Evolutionary conservation across 2,329 filamentous ascomycete species (phyloP).

Genomic region (Curvularia verruculosa): DNA sequence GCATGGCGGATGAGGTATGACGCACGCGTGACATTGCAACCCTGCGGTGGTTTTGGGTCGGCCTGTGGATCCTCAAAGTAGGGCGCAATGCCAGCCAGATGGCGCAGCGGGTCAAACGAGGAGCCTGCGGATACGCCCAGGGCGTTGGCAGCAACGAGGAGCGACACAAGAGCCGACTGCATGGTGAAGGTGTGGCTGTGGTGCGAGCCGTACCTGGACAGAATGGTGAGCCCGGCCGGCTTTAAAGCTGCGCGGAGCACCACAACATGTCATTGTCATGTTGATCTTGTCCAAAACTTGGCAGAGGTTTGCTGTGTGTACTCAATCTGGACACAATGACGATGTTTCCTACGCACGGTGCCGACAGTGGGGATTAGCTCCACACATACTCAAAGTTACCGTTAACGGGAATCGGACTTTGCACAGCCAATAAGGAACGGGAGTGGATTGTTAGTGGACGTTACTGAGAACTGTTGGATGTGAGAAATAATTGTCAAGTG

Average conservation of each 20-base stretch:
- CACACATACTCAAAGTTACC: neutral
- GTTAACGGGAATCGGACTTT: neutral
- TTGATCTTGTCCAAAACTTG: slow-evolving; percentile 1
- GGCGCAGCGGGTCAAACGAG: slow-evolving; percentile 56
- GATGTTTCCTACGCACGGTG: slow-evolving; percentile 19
- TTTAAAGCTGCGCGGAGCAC: slow-evolving; percentile 10
- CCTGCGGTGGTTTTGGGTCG: slow-evolving; percentile 56
- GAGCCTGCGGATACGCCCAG: slow-evolving; percentile 27
- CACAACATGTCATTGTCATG: slow-evolving; percentile 14
- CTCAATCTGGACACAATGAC: slow-evolving; percentile 19
- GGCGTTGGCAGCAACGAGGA: slow-evolving; percentile 36
- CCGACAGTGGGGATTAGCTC: slow-evolving; percentile 3
- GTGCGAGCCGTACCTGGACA: slow-evolving; percentile 17
- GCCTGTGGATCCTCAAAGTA: slow-evolving; percentile 58
- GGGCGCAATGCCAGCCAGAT: slow-evolving; percentile 58
- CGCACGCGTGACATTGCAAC: slow-evolving; percentile 58
- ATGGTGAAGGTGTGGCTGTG: slow-evolving; percentile 16
- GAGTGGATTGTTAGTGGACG: neutral
- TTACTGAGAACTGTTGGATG: neutral
- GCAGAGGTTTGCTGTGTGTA: slow-evolving; percentile 7
- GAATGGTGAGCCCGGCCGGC: neutral
- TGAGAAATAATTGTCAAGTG: neutral
- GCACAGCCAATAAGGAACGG: neutral
- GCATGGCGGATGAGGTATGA: slow-evolving; percentile 59
- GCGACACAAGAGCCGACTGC: slow-evolving; percentile 27